Conservation (phyloP, 1,139 yeast species). For the Saccharomycopsis hybrid region DNA sequence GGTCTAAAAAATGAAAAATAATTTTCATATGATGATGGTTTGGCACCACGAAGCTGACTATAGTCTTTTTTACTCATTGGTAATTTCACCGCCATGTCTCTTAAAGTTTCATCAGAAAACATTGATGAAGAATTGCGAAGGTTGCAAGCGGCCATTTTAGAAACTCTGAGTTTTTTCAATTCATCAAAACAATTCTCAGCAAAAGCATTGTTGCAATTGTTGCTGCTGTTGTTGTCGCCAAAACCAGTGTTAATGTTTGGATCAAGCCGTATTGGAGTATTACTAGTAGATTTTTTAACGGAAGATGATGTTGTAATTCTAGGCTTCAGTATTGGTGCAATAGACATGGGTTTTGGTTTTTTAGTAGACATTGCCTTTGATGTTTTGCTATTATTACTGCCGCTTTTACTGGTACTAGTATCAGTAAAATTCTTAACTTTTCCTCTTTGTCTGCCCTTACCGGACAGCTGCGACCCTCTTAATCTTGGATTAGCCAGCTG, state of each 20-base stretch:
- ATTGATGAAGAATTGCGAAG: constrained; percentile 37
- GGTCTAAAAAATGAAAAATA: constrained; percentile 45
- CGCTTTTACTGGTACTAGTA: no score
- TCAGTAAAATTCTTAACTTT: no score
- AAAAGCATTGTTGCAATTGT: constrained; percentile 26
- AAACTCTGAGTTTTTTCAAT: constrained; percentile 40
- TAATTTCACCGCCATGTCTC: constrained; percentile 47
- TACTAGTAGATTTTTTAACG: neutral
- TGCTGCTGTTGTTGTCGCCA: constrained; percentile 20
- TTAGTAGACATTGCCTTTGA: neutral
- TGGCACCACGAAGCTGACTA: constrained; percentile 36
- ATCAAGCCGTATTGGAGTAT: constrained; percentile 23
- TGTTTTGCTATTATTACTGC: neutral
- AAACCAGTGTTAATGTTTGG: no score
- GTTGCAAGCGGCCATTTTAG: constrained; percentile 38
- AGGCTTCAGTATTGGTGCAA: no score
- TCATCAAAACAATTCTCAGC: constrained; percentile 35
- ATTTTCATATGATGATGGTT: constrained; percentile 34
- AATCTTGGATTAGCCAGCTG: no score
- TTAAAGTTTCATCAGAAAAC: constrained; percentile 43
- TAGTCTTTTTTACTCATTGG: constrained; percentile 53
- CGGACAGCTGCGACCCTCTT: no score
- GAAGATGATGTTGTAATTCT: neutral
- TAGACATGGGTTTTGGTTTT: neutral
- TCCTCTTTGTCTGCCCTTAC: no score